A percentile compares a stretch with the other conserved stretches of the same genome.
Evolutionary conservation across 257 asterid species (phyloP).

Genomic region (Mitragyna speciosa): DNA sequence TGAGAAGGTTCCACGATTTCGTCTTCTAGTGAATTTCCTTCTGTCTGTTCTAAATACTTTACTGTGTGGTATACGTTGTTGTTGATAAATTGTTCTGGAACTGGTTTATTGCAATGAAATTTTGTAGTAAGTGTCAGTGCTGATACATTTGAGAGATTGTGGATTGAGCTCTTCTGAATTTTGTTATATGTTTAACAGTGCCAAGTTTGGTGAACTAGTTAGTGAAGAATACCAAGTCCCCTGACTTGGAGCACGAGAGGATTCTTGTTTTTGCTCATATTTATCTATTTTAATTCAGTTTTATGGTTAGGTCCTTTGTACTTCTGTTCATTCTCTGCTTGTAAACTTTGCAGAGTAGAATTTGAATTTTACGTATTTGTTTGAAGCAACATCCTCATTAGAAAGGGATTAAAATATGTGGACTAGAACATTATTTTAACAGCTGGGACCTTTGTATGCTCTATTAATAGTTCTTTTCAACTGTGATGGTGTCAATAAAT

Average conservation of each 20-base stretch:
- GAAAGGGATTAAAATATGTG: neutral
- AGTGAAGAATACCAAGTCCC: neutral
- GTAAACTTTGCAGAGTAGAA: neutral
- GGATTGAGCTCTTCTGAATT: constrained; percentile 4
- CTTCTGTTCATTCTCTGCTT: neutral
- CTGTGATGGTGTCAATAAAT: neutral
- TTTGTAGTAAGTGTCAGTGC: neutral
- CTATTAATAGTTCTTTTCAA: neutral
- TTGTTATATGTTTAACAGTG: neutral
- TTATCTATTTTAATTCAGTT: neutral
- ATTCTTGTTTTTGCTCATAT: neutral
- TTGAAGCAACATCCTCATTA: neutral
- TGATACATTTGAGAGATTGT: constrained; percentile 3
- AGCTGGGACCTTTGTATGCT: neutral
- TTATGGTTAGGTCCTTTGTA: neutral
- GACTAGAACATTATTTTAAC: neutral
- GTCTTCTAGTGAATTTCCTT: constrained; percentile 9
- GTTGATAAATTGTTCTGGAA: neutral
- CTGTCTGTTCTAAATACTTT: constrained; percentile 8
- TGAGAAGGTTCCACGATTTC: constrained; percentile 68
- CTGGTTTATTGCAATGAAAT: neutral
- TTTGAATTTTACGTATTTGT: neutral
- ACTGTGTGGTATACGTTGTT: neutral
- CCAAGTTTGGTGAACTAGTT: neutral
- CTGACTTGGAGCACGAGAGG: neutral